Conservation (phyloP, 2,329 filamentous ascomycete species). For the Dryadomyces sulphureus region DNA sequence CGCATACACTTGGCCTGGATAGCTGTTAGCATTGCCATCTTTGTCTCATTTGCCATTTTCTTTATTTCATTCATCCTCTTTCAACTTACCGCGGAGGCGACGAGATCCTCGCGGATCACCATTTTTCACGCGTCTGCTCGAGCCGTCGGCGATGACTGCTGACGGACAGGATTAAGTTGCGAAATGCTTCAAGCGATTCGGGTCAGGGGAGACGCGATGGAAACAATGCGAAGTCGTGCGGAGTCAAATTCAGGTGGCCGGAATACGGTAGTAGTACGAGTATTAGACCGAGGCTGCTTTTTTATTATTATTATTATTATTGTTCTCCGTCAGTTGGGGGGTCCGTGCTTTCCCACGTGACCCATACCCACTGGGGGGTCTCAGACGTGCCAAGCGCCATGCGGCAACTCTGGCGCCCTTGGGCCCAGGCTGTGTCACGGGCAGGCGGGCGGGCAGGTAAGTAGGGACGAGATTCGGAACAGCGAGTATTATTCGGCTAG, state of each 20-base stretch:
- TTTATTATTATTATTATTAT: no score
- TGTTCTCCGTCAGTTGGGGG: no score
- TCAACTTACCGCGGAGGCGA: constrained; percentile 59
- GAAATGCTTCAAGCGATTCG: not conserved
- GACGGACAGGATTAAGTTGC: not conserved
- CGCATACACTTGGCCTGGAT: constrained; percentile 2
- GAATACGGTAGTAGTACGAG: no score
- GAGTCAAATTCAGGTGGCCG: constrained; percentile 12
- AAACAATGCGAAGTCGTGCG: not conserved
- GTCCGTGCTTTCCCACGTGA: no score
- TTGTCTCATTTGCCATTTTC: no score
- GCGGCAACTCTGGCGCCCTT: no score
- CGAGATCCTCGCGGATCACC: constrained; percentile 87
- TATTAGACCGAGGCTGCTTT: constrained; percentile 14
- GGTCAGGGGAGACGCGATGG: not conserved
- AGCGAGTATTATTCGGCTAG: no score
- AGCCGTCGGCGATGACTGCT: not conserved
- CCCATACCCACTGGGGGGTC: no score
- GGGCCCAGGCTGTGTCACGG: no score
- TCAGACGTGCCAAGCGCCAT: no score
- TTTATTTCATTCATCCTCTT: not conserved
- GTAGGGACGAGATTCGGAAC: no score
- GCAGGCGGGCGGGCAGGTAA: no score
- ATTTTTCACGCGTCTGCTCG: constrained; percentile 23
- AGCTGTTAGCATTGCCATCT: not conserved